Evolutionary conservation across 1,284 basidiomycete genomes (phyloP).

Genomic region (Ganoderma leucocontextum): DNA sequence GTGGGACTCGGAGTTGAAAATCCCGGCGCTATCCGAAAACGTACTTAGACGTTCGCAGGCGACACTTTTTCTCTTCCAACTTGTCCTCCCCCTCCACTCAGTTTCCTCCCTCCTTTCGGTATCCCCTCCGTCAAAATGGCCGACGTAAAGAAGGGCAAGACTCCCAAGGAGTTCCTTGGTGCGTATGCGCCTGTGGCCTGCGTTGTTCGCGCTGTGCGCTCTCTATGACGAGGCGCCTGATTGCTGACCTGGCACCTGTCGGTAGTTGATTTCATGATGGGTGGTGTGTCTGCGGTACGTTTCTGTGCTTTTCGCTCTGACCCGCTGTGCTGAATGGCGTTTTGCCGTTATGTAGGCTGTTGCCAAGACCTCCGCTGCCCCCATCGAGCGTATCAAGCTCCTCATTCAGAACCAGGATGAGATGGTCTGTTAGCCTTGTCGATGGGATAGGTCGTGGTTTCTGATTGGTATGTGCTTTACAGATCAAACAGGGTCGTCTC

Average conservation of each 20-base stretch:
- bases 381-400: conserved; percentile 99
- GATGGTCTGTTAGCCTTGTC: conserved; percentile 62
- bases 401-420: conserved; percentile 98
- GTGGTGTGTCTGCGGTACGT: conserved; percentile 89
- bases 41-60: conserved; percentile 40
- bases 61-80: conserved; percentile 43
- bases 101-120: conserved; percentile 47
- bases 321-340: conserved; percentile 16
- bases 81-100: conserved; percentile 58
- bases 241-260: conserved; percentile 48
- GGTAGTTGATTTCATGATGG: conserved; percentile 90
- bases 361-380: conserved; percentile 97
- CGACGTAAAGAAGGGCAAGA: conserved; percentile 79
- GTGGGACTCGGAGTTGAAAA: conserved; percentile 35
- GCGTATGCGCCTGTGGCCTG: conserved; percentile 43
- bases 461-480: conserved; percentile 34
- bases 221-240: conserved; percentile 13
- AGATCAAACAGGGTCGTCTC: conserved; percentile 98
- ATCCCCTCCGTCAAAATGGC: conserved; percentile 69
- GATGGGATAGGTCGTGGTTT: conserved; percentile 7
- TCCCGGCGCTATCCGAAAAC: conserved; percentile 38
- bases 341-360: conserved; percentile 70
- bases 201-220: conserved; percentile 19
- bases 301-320: conserved; percentile 12
- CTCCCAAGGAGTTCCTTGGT: conserved; percentile 83